Base-by-base conservation (phyloP, 2,329 filamentous ascomycete genomes). In the Ceratocystis variospora region DNA sequence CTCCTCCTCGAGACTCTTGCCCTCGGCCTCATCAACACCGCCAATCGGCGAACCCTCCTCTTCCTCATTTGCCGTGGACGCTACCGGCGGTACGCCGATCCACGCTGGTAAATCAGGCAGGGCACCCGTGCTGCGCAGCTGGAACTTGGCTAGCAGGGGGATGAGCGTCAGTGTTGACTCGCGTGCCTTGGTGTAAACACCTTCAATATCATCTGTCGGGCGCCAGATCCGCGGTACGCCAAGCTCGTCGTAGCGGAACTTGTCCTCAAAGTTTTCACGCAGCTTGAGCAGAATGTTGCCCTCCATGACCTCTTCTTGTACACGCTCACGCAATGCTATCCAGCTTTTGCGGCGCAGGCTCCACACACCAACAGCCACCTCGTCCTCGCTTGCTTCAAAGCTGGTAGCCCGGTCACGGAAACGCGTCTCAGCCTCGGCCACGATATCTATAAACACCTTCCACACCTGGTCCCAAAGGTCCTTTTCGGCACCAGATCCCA, bases 251-350 rank as follows among this genome's bases (percentile, higher is more conserved):
- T 99, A 99, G 70, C 94, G 87, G 83, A 99, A 99, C 77, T 96
- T 96, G 78, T 99, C 94, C 77, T 99, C 94, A 71, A 99, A 99
- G 78, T 96, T 97, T 76, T 99, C 94, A 45, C 94, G 86, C 63
- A 99, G 83, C 79, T 99, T 99, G 71, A 97, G 81, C 44, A 97
- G 79, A 65, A 99, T 86, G 73, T 97, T 99, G 72, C 93, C 93
- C 77, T 97, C 94, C 86, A 96, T 96, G 73, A 96, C 90, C 76
- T 99, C 94, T 73, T 99, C 94, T 45, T 97, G 93, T 69, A 99
- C 88, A 79, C 90, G 94, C 68, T 90, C 87, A 59, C 90, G 84
- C 68, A 99, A 80, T 15, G 93, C 92, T 50, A 87, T 87, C 94
- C 94, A 99, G 69, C 90, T 94, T 80, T 97, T 97, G 70, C 93